A percentile compares a stretch with the other conserved stretches of the same genome.
Evolutionary conservation across 192 early-diverging fungal genomes (phyloP).

Genomic region (Rhizophagus sp.): DNA sequence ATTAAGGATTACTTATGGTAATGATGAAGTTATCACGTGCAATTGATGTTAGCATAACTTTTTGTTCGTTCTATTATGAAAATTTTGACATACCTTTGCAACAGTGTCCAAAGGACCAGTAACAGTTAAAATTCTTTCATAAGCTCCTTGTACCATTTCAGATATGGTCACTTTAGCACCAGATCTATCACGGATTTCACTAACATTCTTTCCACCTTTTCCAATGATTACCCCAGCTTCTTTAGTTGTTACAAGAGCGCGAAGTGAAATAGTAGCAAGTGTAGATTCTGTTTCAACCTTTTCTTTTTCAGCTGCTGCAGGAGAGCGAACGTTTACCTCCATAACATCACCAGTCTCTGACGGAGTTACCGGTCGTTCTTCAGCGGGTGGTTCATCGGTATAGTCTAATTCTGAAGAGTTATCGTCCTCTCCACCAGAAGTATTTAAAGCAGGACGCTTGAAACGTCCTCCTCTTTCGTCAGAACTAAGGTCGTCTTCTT

Average conservation of each 20-base stretch:
- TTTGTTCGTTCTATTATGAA: background rate
- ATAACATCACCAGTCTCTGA: conserved; percentile 20
- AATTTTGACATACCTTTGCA: conserved; percentile 53
- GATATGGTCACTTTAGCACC: conserved; percentile 90
- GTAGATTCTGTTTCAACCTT: conserved; percentile 34
- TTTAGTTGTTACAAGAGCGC: conserved; percentile 66
- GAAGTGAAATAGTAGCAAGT: conserved; percentile 48
- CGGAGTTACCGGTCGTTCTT: conserved; percentile 15
- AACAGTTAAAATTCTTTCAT: conserved; percentile 72
- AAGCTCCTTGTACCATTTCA: conserved; percentile 78
- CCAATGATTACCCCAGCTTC: conserved; percentile 89
- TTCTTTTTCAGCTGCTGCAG: background rate
- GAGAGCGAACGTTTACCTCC: conserved; percentile 23
- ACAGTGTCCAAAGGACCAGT: conserved; percentile 69
- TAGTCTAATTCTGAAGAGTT: conserved; percentile 18
- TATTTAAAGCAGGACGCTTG: conserved; percentile 48
- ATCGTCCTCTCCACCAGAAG: conserved; percentile 32
- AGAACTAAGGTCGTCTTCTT: conserved; percentile 42
- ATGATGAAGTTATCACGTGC: background rate
- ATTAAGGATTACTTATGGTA: background rate
- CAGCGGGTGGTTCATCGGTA: background rate
- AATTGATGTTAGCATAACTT: background rate
- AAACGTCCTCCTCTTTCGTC: conserved; percentile 44
- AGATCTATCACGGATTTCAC: conserved; percentile 81
- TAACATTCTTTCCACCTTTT: conserved; percentile 88